Percentiles rank a stretch among this genome's conserved stretches.
Conservation (phyloP, 2,329 filamentous ascomycete species). For the Blastomyces silverae region DNA sequence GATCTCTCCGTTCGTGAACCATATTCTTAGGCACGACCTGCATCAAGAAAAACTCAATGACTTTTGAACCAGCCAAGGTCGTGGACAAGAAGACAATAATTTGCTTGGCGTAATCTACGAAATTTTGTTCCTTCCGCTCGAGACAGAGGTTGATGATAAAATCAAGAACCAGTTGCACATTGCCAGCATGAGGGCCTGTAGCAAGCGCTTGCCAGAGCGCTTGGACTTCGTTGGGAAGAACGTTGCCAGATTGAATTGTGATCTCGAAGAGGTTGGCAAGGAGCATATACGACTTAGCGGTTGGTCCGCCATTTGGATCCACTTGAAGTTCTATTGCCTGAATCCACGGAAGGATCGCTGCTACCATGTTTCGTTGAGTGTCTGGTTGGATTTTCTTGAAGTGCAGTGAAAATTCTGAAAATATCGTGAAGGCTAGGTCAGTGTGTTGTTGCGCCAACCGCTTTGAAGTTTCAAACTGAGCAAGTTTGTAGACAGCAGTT, state of each 20-base stretch:
- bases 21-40: conserved; percentile 94
- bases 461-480: conserved; percentile 94
- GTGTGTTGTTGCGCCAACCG: conserved; percentile 80
- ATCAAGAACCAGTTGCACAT: conserved; percentile 88
- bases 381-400: conserved; percentile 80
- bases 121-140: conserved; percentile 92
- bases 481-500: conserved; percentile 93
- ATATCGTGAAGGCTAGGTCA: conserved; percentile 84
- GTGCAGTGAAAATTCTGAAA: conserved; percentile 89
- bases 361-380: conserved; percentile 87
- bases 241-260: conserved; percentile 82
- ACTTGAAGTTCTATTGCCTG: conserved; percentile 88
- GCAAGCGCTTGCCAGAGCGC: conserved; percentile 95
- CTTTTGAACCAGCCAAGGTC: conserved; percentile 75
- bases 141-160: conserved; percentile 94
- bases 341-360: conserved; percentile 91
- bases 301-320: conserved; percentile 85
- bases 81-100: conserved; percentile 94
- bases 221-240: conserved; percentile 92
- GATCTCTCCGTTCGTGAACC: conserved; percentile 78
- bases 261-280: conserved; percentile 93
- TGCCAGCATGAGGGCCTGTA: conserved; percentile 84
- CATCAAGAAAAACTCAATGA: conserved; percentile 86
- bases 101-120: conserved; percentile 96
- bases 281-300: conserved; percentile 86